Conservation (phyloP, 2,329 filamentous ascomycete species). For the Calonectria pteridis region DNA sequence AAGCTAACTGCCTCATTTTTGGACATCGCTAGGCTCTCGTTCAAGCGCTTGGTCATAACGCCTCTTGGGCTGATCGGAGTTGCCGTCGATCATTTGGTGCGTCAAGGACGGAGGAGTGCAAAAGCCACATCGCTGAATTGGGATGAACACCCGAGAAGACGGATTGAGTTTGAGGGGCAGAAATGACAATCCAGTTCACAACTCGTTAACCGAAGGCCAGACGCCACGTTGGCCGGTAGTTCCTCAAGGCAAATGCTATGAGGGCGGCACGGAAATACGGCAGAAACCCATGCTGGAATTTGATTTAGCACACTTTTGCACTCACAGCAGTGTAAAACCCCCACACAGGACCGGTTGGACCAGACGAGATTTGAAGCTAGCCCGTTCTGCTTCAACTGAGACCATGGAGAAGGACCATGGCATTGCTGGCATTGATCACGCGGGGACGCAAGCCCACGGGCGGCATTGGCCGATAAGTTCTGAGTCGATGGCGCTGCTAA, state of each 20-base stretch:
- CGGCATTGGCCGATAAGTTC: slow-evolving; percentile 12
- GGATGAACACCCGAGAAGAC: slow-evolving; percentile 11
- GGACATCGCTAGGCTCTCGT: background rate
- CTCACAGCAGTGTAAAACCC: background rate
- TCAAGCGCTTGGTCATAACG: background rate
- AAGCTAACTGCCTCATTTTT: background rate
- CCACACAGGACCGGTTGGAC: background rate
- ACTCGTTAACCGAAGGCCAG: slow-evolving; percentile 38
- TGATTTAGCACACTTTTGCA: slow-evolving; percentile 1
- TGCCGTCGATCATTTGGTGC: background rate
- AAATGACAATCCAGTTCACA: slow-evolving; percentile 24
- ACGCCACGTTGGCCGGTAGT: slow-evolving; percentile 33
- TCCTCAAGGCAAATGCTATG: background rate
- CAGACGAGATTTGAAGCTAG: background rate
- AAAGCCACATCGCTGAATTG: background rate
- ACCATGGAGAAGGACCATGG: slow-evolving; percentile 5
- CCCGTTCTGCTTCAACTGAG: slow-evolving; percentile 4
- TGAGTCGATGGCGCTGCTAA: background rate
- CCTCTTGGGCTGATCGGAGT: background rate
- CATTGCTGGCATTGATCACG: background rate
- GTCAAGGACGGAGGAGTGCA: background rate
- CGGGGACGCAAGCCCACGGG: background rate
- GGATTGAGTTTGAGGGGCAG: slow-evolving; percentile 28
- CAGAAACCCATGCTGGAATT: background rate
- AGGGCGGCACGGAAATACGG: background rate